Percentiles rank a stretch among this genome's conserved stretches.
Evolutionary conservation across 495 filamentous ascomycete genomes (phyloP).

Genomic region (Choiromyces venosus): DNA sequence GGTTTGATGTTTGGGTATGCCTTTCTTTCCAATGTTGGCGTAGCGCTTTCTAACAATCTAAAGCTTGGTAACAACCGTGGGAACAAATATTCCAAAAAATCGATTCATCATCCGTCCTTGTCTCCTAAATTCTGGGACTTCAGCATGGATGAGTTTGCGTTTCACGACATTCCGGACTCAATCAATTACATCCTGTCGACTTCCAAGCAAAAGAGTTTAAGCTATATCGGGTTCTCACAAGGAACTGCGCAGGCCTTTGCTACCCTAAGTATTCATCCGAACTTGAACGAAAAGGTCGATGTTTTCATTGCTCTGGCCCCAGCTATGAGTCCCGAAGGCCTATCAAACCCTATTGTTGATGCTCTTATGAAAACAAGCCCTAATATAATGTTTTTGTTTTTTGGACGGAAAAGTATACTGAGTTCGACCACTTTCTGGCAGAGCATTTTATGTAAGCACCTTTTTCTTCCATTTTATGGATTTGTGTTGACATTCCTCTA

Average conservation of each 20-base stretch:
- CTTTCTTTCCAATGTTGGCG: not conserved
- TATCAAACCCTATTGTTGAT: slow-evolving; percentile 81
- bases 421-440: slow-evolving; percentile 97
- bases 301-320: slow-evolving; percentile 97
- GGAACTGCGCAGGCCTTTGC: slow-evolving; percentile 96
- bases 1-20: slow-evolving; percentile 92
- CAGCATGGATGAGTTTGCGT: slow-evolving; percentile 95
- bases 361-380: slow-evolving; percentile 90
- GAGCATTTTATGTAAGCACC: slow-evolving; percentile 57
- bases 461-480: not conserved
- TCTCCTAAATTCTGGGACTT: slow-evolving; percentile 89
- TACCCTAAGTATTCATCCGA: slow-evolving; percentile 85
- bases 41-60: not conserved
- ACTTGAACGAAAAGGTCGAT: slow-evolving; percentile 86
- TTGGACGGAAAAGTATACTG: slow-evolving; percentile 89
- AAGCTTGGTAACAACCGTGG: slow-evolving; percentile 92
- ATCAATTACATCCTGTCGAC: slow-evolving; percentile 86
- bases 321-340: slow-evolving; percentile 86
- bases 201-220: slow-evolving; percentile 75
- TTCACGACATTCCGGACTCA: slow-evolving; percentile 92
- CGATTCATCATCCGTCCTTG: slow-evolving; percentile 62
- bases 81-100: slow-evolving; percentile 99
- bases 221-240: slow-evolving; percentile 95
- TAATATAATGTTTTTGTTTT: slow-evolving; percentile 85
- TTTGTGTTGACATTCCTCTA: slow-evolving; percentile 9